These are phyloP conservation scores for Rhipidocladum racemiflorum DNA, from an alignment of 176 grass and related monocot genomes.

Conservation along the genomic window DNA sequence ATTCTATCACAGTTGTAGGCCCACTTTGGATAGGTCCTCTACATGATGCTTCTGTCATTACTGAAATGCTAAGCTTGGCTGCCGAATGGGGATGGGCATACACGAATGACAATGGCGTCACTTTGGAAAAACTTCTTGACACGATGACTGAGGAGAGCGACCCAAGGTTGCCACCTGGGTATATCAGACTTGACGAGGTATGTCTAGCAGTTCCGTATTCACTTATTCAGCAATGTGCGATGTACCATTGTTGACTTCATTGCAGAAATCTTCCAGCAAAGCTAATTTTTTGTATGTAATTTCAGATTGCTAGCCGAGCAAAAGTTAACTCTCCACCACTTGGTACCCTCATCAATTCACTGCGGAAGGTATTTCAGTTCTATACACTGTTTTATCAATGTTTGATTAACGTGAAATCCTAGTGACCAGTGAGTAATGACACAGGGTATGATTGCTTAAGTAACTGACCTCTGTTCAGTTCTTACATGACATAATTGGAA, in stretches of 20 bases:
- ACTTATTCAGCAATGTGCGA: neutral
- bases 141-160: slow-evolving; percentile 84
- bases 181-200: slow-evolving; percentile 89
- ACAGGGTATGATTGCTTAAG: neutral
- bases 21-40: slow-evolving; percentile 87
- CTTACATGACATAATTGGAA: neutral
- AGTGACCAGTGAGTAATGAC: neutral
- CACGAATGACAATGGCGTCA: slow-evolving; percentile 45
- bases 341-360: slow-evolving; percentile 51
- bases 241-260: slow-evolving; percentile 6
- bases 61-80: slow-evolving; percentile 77
- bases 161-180: slow-evolving; percentile 73
- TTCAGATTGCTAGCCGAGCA: slow-evolving; percentile 76
- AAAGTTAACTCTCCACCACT: slow-evolving; percentile 76
- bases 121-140: slow-evolving; percentile 75
- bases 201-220: slow-evolving; percentile 16
- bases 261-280: neutral
- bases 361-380: slow-evolving; percentile 54
- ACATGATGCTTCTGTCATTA: slow-evolving; percentile 65
- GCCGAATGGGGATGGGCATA: slow-evolving; percentile 71
- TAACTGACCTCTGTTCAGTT: neutral
- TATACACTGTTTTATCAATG: slow-evolving; percentile 10
- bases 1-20: slow-evolving; percentile 58
- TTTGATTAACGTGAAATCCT: neutral
- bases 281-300: slow-evolving; percentile 21